Conservation (phyloP, 371 early-diverging fungal genomes). For the Mucor piriformis region DNA sequence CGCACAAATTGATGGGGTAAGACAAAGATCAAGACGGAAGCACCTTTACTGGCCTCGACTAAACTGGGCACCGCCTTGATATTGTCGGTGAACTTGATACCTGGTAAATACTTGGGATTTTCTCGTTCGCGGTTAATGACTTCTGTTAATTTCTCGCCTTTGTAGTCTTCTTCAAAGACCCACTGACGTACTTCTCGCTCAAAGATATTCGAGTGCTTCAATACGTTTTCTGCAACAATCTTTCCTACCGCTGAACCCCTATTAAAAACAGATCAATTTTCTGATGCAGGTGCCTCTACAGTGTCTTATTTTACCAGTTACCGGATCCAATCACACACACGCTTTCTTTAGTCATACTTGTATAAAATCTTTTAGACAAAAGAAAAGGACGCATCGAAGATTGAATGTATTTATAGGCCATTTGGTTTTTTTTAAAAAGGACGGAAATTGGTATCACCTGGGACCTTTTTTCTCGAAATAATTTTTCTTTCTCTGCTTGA, state of each 20-base stretch:
- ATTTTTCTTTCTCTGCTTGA: no score
- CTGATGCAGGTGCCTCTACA: no score
- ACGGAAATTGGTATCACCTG: background rate
- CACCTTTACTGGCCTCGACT: constrained; percentile 73
- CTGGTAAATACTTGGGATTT: constrained; percentile 97
- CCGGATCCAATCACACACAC: constrained; percentile 93
- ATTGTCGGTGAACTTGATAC: constrained; percentile 86
- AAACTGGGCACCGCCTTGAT: constrained; percentile 86
- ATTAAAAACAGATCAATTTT: constrained; percentile 3
- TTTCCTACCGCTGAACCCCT: constrained; percentile 98
- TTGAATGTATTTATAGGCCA: constrained; percentile 1
- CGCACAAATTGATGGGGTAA: constrained; percentile 97
- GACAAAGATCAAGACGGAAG: constrained; percentile 93
- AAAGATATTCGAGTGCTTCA: constrained; percentile 60
- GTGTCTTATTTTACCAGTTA: constrained; percentile 84
- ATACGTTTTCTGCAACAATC: constrained; percentile 90
- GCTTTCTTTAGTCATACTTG: constrained; percentile 58
- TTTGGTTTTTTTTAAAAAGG: background rate
- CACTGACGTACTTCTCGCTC: constrained; percentile 89
- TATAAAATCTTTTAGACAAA: constrained; percentile 9
- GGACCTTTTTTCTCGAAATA: no score
- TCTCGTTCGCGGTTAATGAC: constrained; percentile 94
- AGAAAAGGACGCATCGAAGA: background rate
- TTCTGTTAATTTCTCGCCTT: constrained; percentile 86
- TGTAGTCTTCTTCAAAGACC: constrained; percentile 90